Percentiles rank a stretch among this genome's conserved stretches.
Evolutionary conservation across 768 basidiomycete genomes (phyloP).

Genomic region (Lactarius indigo): DNA sequence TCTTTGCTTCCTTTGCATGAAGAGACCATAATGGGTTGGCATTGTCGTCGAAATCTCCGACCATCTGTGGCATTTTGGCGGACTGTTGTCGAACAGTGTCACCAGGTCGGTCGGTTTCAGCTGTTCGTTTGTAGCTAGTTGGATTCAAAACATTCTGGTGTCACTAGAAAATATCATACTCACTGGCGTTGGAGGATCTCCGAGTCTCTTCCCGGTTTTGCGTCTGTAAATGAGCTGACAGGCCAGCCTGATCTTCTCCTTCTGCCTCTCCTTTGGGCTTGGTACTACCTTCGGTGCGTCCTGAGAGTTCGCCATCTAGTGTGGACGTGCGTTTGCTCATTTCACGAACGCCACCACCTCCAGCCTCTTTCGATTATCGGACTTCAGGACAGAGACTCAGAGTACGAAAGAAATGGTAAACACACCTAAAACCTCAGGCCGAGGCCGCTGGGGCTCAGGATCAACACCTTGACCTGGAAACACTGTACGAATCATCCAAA

Average conservation of each 20-base stretch:
- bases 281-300: background rate
- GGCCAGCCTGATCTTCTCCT: background rate
- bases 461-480: background rate
- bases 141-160: background rate
- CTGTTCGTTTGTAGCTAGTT: background rate
- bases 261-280: background rate
- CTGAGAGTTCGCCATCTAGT: background rate
- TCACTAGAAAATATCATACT: background rate
- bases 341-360: too few relatives aligned
- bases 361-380: background rate
- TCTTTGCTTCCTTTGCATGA: conserved; percentile 28
- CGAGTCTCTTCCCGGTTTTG: background rate
- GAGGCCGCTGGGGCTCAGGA: background rate
- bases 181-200: background rate
- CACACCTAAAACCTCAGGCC: background rate
- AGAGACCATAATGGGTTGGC: conserved; percentile 39
- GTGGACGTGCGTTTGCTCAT: too few relatives aligned
- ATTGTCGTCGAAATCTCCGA: conserved; percentile 34
- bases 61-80: background rate
- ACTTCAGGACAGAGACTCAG: background rate
- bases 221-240: background rate
- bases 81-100: background rate
- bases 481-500: background rate
- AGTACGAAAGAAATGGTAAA: background rate
- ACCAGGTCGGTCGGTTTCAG: background rate